Evolutionary conservation across 2,329 filamentous ascomycete species (phyloP), one percentile per base, ranked within the genome.

Genomic region (Aotearoamyces nothofagi): DNA sequence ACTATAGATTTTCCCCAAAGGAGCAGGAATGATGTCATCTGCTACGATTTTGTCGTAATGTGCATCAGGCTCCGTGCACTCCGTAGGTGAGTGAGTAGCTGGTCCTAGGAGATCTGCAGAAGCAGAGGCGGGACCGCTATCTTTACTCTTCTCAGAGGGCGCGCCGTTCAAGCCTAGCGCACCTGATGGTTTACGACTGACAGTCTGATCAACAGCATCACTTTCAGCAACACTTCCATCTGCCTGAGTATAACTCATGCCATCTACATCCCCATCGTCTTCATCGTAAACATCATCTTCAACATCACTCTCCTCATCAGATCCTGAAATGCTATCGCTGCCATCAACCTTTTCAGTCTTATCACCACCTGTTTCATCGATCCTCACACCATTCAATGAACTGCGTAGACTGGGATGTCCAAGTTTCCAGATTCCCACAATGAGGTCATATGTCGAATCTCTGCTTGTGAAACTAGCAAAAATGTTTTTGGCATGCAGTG

Each of bases 371-470:
- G 72, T 77, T 36, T 82, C 75, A 38, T 86, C 80, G 3, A 94
- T 63, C 9, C 72, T 69, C 8, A 92, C 82, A 3, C 90, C 87
- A 38, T 94, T 94, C 3, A 93, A 60, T 4, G 83, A 92, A 49
- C 84, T 93, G 51, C 83, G 82, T 16, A 98, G 57, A 31, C 83
- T 82, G 2, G 90, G 87, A 50, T 98, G 90, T 10, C 82, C 90
- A 16, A 94, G 78, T 52, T 93, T 93, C 90, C 90, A 98, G 33
- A 98, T 96, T 34, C 92, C 92, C 40, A 98, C 79, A 48, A 98
- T 86, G 25, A 98, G 60, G 49, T 98, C 92, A 47, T 96, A 98
- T 0, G 92, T 96, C 3, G 86, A 83, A 54, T 98, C 90, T 49
- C 90, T 69, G 45, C 83, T 90, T 4, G 93, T 77, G 40, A 98